Evolutionary conservation across 371 early-diverging fungal genomes (phyloP).

Genomic region (Smittium mucronatum): DNA sequence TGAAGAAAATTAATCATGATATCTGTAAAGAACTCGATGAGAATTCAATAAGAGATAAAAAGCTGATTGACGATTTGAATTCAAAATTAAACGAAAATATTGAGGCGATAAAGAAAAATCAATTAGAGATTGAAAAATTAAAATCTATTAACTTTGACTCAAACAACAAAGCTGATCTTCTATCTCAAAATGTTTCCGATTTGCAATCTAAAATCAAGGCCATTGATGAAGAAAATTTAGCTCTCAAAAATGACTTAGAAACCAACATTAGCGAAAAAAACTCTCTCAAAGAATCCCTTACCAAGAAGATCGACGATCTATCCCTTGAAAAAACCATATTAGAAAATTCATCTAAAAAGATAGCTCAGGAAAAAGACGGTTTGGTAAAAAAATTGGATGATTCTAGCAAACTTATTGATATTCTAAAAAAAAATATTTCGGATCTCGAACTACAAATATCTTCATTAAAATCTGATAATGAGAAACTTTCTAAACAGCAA

Average conservation of each 20-base stretch:
- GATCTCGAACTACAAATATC: neutral
- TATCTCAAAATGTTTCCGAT: neutral
- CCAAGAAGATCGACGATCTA: neutral
- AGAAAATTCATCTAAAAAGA: neutral
- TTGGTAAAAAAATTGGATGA: neutral
- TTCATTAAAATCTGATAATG: neutral
- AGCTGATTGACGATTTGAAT: neutral
- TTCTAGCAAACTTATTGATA: neutral
- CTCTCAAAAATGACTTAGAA: neutral
- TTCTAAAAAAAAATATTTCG: neutral
- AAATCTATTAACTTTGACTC: neutral
- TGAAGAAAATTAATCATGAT: too few relatives aligned
- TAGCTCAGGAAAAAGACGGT: neutral
- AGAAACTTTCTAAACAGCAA: neutral
- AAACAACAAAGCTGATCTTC: neutral
- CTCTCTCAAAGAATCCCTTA: neutral
- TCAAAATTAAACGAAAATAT: neutral
- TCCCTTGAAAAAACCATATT: neutral
- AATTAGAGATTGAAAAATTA: neutral
- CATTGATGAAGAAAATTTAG: neutral
- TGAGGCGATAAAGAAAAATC: neutral
- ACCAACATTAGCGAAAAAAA: neutral
- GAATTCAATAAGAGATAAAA: neutral
- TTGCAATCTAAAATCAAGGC: neutral
- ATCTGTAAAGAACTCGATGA: too few relatives aligned